Base-by-base conservation (phyloP, 2,329 filamentous ascomycete genomes). In the Macrophomina phaseolina region DNA sequence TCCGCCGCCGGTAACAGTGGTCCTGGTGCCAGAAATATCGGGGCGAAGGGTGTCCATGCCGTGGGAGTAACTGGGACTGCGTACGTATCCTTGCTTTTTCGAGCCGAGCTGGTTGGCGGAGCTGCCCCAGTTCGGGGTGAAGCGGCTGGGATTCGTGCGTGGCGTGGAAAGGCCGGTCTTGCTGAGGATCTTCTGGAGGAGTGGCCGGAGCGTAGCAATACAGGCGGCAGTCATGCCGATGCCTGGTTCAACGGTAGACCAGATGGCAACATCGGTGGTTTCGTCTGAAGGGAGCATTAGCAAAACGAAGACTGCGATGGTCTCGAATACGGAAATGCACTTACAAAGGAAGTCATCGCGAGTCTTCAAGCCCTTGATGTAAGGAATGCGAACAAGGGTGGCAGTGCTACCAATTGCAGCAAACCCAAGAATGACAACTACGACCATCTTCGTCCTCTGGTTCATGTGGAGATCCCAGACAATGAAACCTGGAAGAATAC, bases 381-480 rank as follows among this genome's bases (percentile, higher is more conserved):
- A 80, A 5, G 80, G 79, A 68, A 84, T 77, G 48, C 84, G 79
- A 8, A 84, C 79, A 4, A 81, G 76, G 0, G 82, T 84, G 30
- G 81, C 83, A 64, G 83, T 80, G 70, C 86, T 86, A 34, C 86
- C 89, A 52, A 77, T 72, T 14, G 75, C 71, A 7, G 74, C 75
- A 77, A 89, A 82, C 6, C 81, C 81, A 60, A 90, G 76, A 52
- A 89, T 81, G 5, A 80, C 79, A 9, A 83, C 82, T 28, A 89
- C 77, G 2, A 85, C 81, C 6, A 81, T 38, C 71, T 88, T 89
- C 2, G 82, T 84, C 65, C 78, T 80, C 7, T 69, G 70, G 53
- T 82, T 82, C 82, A 89, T 87, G 65, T 87, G 82, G 34, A 89
- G 73, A 32, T 82, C 80, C 78, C 81, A 84, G 1, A 89, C 80